Evolutionary conservation across 2,329 filamentous ascomycete genomes (phyloP), one percentile per base, ranked within the genome.

Genomic region (Pseudogymnoascus sp.): DNA sequence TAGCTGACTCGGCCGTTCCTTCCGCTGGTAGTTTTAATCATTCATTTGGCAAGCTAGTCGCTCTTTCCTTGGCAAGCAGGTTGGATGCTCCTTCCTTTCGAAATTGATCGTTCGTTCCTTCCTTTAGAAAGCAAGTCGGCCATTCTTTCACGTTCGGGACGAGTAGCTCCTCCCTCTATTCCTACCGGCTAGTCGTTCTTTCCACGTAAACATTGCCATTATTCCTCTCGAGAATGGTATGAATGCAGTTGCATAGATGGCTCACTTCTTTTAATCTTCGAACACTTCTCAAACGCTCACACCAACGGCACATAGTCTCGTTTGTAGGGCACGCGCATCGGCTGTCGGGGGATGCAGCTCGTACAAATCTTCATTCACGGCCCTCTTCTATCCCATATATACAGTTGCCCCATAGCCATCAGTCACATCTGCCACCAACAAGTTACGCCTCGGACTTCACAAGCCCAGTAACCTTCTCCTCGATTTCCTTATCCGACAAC

Each of bases 401-500:
- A 57, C 28, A 57, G 10, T 57, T 33, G 26, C 28, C 28, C 47
- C 50, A 21, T 33, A 9, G 50, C 50, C 28, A 33, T 33, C n/a
- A 3, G 50, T 21, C 47, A 19, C 50, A 19, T 57, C 28, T 10
- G 3, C 28, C 59, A 13, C n/a, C 9, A 3, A 33, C n/a, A 57
- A 33, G 50, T 72, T 72, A 74, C 66, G 71, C 69, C 66, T 71
- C 73, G 17, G 75, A 76, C 75, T 87, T 85, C 63, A 88, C 86
- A 66, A 90, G 75, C 61, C 79, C 78, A 63, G 85, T 83, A 68
- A 90, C 81, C 75, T 83, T 85, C 68, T 84, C 82, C 76, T 90
- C 87, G 67, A 91, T 89, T 69, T 86, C 82, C 75, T 88, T 84
- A 74, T 88, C 86, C 70, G 87, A 83, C 71, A 90, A 76, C 66